phyloP scores from a whole-genome alignment of 1,284 basidiomycete genomes.

The Wallemia mellicola region DNA sequence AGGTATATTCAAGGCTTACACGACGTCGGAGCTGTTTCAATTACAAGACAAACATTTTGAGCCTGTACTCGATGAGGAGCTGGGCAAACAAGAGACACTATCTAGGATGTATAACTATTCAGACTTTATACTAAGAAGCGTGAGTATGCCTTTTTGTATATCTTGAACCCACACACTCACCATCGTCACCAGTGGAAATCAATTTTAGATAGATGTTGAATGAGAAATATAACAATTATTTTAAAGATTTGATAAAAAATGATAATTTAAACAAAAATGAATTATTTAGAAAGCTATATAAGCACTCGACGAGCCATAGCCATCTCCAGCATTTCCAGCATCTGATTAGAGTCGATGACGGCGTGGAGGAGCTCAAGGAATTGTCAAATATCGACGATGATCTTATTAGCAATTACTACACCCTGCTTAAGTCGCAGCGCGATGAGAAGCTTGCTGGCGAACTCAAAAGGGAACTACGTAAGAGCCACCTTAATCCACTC shows the following conservation, averaged over 20 bases:
- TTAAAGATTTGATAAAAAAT: not conserved
- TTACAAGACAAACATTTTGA: too few species aligned
- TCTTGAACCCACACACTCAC: too few species aligned
- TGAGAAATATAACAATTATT: too few species aligned
- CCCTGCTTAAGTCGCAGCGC: not conserved
- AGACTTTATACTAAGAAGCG: too few species aligned
- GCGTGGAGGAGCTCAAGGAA: not conserved
- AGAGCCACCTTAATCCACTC: not conserved
- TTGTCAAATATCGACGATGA: not conserved
- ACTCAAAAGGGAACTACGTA: not conserved
- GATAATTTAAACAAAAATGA: not conserved
- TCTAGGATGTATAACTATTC: too few species aligned
- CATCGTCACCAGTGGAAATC: too few species aligned
- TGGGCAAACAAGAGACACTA: too few species aligned
- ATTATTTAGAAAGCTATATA: not conserved
- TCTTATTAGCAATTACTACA: not conserved
- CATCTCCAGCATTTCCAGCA: not conserved
- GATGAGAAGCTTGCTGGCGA: too few species aligned
- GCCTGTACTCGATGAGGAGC: too few species aligned
- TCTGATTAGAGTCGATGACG: not conserved
- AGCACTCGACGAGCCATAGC: not conserved
- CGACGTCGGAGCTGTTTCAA: too few species aligned
- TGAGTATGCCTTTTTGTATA: too few species aligned
- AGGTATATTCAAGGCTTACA: too few species aligned
- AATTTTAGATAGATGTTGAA: not conserved